These are phyloP conservation scores for Trichoderma simmonsii DNA, from an alignment of 2,329 filamentous ascomycete genomes.

Conservation along the genomic window DNA sequence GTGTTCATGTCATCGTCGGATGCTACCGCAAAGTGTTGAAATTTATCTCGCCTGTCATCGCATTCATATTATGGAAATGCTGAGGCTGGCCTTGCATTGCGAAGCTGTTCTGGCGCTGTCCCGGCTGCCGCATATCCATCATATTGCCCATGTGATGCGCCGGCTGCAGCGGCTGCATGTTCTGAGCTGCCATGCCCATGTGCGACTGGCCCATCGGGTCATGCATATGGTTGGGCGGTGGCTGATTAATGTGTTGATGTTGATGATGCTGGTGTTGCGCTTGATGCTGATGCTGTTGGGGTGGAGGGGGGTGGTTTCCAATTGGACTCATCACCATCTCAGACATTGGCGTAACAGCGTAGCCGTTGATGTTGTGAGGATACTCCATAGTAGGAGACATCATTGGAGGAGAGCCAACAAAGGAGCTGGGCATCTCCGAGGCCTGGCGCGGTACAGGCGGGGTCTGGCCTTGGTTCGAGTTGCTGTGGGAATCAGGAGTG, in stretches of 20 bases:
- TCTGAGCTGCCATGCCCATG: constrained; percentile 25
- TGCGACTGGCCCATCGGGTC: constrained; percentile 31
- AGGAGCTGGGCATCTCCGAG: constrained; percentile 46
- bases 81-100: constrained; percentile 31
- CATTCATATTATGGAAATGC: constrained; percentile 44
- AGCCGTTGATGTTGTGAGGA: constrained; percentile 43
- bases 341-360: constrained; percentile 43
- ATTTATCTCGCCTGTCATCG: constrained; percentile 30
- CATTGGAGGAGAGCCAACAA: constrained; percentile 50
- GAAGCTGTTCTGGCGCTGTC: constrained; percentile 34
- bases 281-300: constrained; percentile 21
- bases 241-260: constrained; percentile 32
- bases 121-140: constrained; percentile 27
- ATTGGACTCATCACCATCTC: constrained; percentile 55
- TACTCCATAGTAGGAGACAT: constrained; percentile 54
- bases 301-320: constrained; percentile 29
- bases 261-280: neutral
- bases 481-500: constrained; percentile 33
- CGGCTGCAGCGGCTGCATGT: constrained; percentile 27
- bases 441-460: constrained; percentile 29
- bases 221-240: constrained; percentile 31
- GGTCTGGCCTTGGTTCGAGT: constrained; percentile 31
- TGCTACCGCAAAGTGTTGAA: constrained; percentile 24
- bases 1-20: neutral
- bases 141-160: constrained; percentile 32